These are phyloP conservation scores for Acanthamoeba royreba DNA, from an alignment of 208 protist genomes.

Conservation along the genomic window DNA sequence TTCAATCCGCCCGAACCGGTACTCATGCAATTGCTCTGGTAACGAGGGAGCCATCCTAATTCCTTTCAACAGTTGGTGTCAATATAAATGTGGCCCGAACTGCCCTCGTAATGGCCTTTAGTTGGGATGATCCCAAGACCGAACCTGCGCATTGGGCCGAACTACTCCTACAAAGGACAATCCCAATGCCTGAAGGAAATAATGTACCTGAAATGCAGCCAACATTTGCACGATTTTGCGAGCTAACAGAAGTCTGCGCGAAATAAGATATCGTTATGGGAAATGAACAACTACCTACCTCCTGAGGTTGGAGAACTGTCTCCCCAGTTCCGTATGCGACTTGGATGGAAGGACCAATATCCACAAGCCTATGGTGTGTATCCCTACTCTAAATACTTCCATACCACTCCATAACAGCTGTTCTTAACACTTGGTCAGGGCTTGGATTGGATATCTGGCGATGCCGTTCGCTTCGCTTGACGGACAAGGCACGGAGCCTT, in stretches of 20 bases:
- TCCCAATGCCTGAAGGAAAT: background rate
- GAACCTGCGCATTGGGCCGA: background rate
- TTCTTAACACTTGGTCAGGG: background rate
- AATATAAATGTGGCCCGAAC: background rate
- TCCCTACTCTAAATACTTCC: background rate
- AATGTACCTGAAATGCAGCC: background rate
- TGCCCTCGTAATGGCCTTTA: background rate
- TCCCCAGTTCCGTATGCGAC: background rate
- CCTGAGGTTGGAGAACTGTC: background rate
- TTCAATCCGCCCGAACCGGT: too few species aligned
- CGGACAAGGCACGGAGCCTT: background rate
- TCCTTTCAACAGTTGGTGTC: background rate
- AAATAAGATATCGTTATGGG: background rate
- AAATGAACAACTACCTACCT: background rate
- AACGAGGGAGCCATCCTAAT: background rate
- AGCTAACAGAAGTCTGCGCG: background rate
- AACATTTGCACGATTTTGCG: background rate
- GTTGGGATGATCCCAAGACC: slow-evolving; percentile 31
- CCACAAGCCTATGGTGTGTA: background rate
- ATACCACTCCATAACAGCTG: background rate
- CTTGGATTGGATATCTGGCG: background rate
- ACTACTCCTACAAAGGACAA: background rate
- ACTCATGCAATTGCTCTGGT: background rate
- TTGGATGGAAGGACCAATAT: background rate
- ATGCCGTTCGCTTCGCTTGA: background rate